A percentile compares a stretch with the other conserved stretches of the same genome.
phyloP scores from a whole-genome alignment of 176 grass and related monocot genomes.

The Rhynchospora pubera region DNA sequence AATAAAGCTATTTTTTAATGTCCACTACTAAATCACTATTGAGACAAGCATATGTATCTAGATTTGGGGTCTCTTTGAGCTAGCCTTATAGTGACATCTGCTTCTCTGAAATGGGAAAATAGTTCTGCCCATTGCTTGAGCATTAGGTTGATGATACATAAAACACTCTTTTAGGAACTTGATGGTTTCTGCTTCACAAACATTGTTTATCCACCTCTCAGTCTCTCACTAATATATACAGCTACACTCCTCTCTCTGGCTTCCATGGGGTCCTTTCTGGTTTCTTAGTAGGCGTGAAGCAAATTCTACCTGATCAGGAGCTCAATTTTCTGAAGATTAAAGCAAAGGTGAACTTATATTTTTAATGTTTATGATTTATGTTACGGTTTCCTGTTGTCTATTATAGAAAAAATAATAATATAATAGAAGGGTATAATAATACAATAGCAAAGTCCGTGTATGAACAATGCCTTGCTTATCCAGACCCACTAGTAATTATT shows the following conservation, averaged over 20 bases:
- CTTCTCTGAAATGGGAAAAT: not conserved
- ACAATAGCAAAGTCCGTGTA: not conserved
- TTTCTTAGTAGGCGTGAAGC: slow-evolving; percentile 88
- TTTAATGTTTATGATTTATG: not conserved
- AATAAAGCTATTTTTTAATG: not conserved
- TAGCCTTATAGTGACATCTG: not conserved
- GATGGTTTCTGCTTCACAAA: not conserved
- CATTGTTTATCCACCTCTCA: not conserved
- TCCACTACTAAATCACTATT: not conserved
- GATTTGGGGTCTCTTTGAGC: not conserved
- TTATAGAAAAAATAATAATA: not conserved
- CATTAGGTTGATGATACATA: not conserved
- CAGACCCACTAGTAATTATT: not conserved
- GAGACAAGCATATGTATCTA: not conserved
- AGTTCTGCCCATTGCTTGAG: not conserved
- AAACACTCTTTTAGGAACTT: not conserved
- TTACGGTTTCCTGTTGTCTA: not conserved
- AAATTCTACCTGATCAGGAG: slow-evolving; percentile 92
- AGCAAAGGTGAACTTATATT: slow-evolving; percentile 52
- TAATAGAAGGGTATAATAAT: not conserved
- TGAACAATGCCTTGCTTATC: not conserved
- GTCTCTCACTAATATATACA: slow-evolving; percentile 10
- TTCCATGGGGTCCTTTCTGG: slow-evolving; percentile 92
- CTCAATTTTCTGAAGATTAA: slow-evolving; percentile 82
- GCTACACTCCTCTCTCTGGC: slow-evolving; percentile 88